A percentile compares a stretch with the other conserved stretches of the same genome.
Conservation (phyloP, 305 asterid genomes). For the Stenogyne calaminthoides region DNA sequence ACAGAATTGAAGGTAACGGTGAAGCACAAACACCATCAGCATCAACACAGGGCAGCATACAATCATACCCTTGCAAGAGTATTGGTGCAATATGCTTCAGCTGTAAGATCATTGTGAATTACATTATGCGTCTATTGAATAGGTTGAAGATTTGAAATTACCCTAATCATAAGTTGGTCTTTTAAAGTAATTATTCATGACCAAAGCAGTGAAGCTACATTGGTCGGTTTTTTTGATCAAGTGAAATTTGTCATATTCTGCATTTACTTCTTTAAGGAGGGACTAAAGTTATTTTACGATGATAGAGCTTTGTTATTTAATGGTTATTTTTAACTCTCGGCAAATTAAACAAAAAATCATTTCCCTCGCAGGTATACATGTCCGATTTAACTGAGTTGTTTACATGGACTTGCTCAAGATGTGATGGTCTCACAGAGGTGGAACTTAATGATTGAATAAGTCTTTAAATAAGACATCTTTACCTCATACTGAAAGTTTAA, state of each 20-base stretch:
- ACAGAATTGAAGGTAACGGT: conserved; percentile 64
- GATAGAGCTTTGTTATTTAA: conserved; percentile 1
- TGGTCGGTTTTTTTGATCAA: not conserved
- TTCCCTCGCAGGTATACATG: conserved; percentile 71
- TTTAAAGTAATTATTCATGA: not conserved
- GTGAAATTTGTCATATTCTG: conserved; percentile 15
- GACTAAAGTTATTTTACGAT: not conserved
- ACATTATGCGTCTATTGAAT: conserved; percentile 17
- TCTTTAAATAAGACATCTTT: conserved; percentile 20
- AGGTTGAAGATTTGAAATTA: conserved; percentile 17
- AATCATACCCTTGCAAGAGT: conserved; percentile 83
- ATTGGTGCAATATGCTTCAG: conserved; percentile 93
- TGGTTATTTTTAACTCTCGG: conserved; percentile 2
- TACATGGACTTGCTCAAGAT: conserved; percentile 97
- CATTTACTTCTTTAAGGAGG: not conserved
- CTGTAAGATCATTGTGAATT: conserved; percentile 55
- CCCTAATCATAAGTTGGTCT: not conserved
- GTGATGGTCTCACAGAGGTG: conserved; percentile 83
- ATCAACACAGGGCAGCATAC: conserved; percentile 44
- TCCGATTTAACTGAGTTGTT: conserved; percentile 84
- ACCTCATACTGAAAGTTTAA: conserved; percentile 26
- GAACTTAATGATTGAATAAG: conserved; percentile 16
- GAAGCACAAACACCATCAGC: conserved; percentile 44
- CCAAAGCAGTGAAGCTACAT: not conserved
- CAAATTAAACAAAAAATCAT: conserved; percentile 3